Evolutionary conservation across 169 alveolate species (phyloP).

Genomic region (Eimeria necatrix): DNA sequence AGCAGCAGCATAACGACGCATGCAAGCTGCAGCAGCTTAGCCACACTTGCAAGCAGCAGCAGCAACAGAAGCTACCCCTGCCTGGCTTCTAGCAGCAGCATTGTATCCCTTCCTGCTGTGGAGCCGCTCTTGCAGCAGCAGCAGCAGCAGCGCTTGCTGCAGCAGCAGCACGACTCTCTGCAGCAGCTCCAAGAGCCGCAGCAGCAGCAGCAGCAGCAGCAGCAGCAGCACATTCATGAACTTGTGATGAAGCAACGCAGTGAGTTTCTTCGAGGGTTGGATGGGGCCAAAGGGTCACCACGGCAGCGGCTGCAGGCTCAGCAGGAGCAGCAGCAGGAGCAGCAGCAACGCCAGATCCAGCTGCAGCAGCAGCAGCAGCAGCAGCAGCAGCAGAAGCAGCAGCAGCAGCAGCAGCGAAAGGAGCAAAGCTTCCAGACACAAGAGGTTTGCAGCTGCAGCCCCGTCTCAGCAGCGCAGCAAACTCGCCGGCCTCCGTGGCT

Average conservation of each 20-base stretch:
- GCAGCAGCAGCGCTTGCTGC: slow-evolving; percentile 59
- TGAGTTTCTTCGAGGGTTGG: background rate
- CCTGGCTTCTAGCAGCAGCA: background rate
- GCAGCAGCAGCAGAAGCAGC: slow-evolving; percentile 47
- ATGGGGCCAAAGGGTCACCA: background rate
- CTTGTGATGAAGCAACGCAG: slow-evolving; percentile 38
- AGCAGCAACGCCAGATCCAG: too few species aligned
- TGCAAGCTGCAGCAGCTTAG: slow-evolving; percentile 52
- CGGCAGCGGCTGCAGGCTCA: slow-evolving; percentile 61
- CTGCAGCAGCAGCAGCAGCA: too few species aligned
- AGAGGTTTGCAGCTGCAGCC: background rate
- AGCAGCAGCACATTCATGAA: background rate
- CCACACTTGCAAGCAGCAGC: slow-evolving; percentile 37
- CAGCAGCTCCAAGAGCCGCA: slow-evolving; percentile 32
- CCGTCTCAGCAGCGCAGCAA: slow-evolving; percentile 45
- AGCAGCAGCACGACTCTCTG: background rate
- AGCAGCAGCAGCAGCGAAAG: slow-evolving; percentile 10
- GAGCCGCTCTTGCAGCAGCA: slow-evolving; percentile 43
- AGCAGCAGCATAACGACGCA: slow-evolving; percentile 35
- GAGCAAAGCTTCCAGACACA: background rate
- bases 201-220: slow-evolving; percentile 30
- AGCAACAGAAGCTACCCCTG: background rate
- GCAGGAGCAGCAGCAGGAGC: too few species aligned
- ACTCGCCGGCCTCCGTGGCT: slow-evolving; percentile 33
- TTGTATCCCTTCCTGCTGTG: background rate